Conservation (phyloP, 768 basidiomycete species). For the Phlebiopsis gigantea region DNA sequence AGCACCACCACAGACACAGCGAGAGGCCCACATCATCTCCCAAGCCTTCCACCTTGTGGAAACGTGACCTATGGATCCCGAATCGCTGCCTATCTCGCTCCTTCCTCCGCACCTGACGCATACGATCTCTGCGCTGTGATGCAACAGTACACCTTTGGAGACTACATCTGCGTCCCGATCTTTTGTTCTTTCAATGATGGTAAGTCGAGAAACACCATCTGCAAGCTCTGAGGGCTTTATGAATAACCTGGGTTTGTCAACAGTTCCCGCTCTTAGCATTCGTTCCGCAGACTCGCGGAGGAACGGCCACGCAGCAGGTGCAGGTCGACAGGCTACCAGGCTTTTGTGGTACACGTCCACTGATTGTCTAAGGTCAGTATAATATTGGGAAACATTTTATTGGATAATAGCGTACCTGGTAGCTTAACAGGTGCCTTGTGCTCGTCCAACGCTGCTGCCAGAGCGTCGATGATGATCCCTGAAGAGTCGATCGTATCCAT, state of each 20-base stretch:
- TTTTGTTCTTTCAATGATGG: slow-evolving; percentile 33
- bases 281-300: slow-evolving; percentile 40
- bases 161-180: slow-evolving; percentile 51
- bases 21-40: slow-evolving; percentile 54
- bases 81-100: slow-evolving; percentile 35
- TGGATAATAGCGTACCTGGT: slow-evolving; percentile 24
- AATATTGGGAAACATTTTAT: too few relatives aligned
- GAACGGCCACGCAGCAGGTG: slow-evolving; percentile 36
- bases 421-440: slow-evolving; percentile 23
- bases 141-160: slow-evolving; percentile 49
- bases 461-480: slow-evolving; percentile 51
- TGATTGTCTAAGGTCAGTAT: too few relatives aligned
- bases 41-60: slow-evolving; percentile 52
- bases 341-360: too few relatives aligned
- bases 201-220: slow-evolving; percentile 48
- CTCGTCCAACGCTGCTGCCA: slow-evolving; percentile 44
- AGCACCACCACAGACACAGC: slow-evolving; percentile 68
- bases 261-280: slow-evolving; percentile 41
- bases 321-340: slow-evolving; percentile 57
- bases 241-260: slow-evolving; percentile 65
- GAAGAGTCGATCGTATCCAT: slow-evolving; percentile 60
- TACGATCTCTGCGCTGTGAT: slow-evolving; percentile 28
- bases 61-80: slow-evolving; percentile 25
- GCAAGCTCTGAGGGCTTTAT: slow-evolving; percentile 69
- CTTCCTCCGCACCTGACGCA: slow-evolving; percentile 65